Base-by-base conservation (phyloP, 768 basidiomycete species). In the Amanita phalloides region DNA sequence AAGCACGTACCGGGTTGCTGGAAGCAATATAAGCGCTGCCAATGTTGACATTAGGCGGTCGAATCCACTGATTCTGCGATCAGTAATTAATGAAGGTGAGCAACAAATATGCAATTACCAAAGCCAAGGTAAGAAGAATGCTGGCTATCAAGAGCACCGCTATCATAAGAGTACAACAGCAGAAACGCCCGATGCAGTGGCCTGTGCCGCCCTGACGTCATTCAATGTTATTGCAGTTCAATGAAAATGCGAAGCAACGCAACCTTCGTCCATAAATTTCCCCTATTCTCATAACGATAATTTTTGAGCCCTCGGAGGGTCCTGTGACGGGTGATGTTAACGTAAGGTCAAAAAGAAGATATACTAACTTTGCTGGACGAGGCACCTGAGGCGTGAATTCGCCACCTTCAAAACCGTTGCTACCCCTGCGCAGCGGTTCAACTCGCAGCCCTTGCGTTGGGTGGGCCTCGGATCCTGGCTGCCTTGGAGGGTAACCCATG, bases 141-240 rank as follows among this genome's bases (percentile, higher is more conserved):
- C 79, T 76, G 49, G 85, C 62, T 46, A 89, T 57, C 28, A 91
- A 60, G 62, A 91, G 79, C 35, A 87, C 50, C 9, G 69, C 58
- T 13, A 79, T 78, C 74, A 90, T 72, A 20, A 90, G 45, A 10
- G 82, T 81, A 66, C 89, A 92, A 59, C 81, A 87, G 64, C 77
- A 84, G 65, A 90, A 84, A 56, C 89, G 67, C 48, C 83, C 80
- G 36, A 79, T 63, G 62, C 82, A 84, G 17, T 79, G 63, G 26
- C 68, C 73, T 53, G 82, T 68, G 49, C 80, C 69, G 13, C 86
- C 85, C 83, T 85, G 36, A 26, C 83, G 35, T n/a, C n/a, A 35
- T 20, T 49, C 8, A 11, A 8, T 6, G 38, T 51, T 45, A 41
- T 49, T 43, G 10, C 17, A 3, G 33, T 14, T 48, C 43, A 6